These are phyloP conservation scores for Cenchrus purpureus DNA, from an alignment of 176 grass and related monocot species.

Conservation along the genomic window DNA sequence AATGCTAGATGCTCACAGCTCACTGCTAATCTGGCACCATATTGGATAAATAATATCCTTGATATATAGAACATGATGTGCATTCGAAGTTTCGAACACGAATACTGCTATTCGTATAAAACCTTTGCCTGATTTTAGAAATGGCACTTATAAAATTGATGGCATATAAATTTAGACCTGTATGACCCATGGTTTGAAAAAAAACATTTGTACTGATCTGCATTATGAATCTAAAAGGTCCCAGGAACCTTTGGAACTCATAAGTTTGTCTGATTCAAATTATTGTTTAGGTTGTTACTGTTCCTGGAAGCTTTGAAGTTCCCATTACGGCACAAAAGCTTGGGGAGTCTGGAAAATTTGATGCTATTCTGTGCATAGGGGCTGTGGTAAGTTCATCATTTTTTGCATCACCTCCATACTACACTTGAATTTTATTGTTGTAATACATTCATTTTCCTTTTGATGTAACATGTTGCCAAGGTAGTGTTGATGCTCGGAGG, in stretches of 20 bases:
- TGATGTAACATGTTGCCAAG: constrained; percentile 9
- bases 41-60: background rate
- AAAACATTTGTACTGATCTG: background rate
- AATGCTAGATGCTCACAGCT: background rate
- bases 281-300: constrained; percentile 75
- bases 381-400: constrained; percentile 73
- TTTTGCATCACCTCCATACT: constrained; percentile 10
- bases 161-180: background rate
- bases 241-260: background rate
- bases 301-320: constrained; percentile 98
- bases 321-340: constrained; percentile 86
- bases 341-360: constrained; percentile 81
- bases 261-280: background rate
- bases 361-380: constrained; percentile 96
- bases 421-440: background rate
- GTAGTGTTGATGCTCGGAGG: background rate
- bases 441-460: constrained; percentile 9
- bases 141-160: background rate
- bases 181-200: constrained; percentile 4
- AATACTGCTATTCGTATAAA: constrained; percentile 6
- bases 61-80: background rate
- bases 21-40: background rate
- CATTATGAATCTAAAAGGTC: background rate
- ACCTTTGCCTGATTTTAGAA: background rate
- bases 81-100: background rate